phyloP scores from a whole-genome alignment of 2,329 filamentous ascomycete species.

The Fusarium beomiforme region DNA sequence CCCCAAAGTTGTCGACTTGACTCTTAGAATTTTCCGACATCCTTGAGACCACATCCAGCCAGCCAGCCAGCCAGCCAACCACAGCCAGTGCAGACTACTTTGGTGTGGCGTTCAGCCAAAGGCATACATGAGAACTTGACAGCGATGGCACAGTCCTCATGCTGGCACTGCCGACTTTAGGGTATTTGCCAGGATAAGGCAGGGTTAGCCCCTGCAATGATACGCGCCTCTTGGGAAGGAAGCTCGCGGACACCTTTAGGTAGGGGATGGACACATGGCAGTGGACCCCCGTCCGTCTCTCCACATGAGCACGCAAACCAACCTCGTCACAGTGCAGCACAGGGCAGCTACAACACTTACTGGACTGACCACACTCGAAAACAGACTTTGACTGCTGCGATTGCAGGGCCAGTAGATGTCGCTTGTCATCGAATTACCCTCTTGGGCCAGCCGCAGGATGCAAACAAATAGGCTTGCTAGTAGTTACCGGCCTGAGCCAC shows the following conservation, averaged over 20 bases:
- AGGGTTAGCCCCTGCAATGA: conserved; percentile 31
- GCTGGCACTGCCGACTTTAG: conserved; percentile 15
- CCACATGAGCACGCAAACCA: conserved; percentile 33
- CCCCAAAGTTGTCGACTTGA: neutral
- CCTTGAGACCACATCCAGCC: conserved; percentile 1
- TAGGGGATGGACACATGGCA: conserved; percentile 41
- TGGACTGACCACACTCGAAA: conserved; percentile 7
- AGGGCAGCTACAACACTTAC: neutral
- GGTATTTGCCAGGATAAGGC: conserved; percentile 1
- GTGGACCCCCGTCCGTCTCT: conserved; percentile 36
- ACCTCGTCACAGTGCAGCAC: conserved; percentile 15
- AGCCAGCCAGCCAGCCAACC: neutral
- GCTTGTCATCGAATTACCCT: conserved; percentile 19
- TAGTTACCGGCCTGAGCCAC: conserved; percentile 17
- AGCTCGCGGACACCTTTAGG: conserved; percentile 32
- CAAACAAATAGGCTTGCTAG: conserved; percentile 21
- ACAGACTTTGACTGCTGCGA: neutral
- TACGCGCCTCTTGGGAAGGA: conserved; percentile 28
- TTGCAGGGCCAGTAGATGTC: conserved; percentile 10
- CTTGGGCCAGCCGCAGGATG: conserved; percentile 27
- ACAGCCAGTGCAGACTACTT: conserved; percentile 11
- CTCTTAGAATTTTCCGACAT: conserved; percentile 18
- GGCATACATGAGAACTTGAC: conserved; percentile 8
- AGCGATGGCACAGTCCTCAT: conserved; percentile 27
- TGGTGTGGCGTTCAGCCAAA: conserved; percentile 16